phyloP scores from a whole-genome alignment of 1,139 yeast species.

The Pichia kudriavzevii region DNA sequence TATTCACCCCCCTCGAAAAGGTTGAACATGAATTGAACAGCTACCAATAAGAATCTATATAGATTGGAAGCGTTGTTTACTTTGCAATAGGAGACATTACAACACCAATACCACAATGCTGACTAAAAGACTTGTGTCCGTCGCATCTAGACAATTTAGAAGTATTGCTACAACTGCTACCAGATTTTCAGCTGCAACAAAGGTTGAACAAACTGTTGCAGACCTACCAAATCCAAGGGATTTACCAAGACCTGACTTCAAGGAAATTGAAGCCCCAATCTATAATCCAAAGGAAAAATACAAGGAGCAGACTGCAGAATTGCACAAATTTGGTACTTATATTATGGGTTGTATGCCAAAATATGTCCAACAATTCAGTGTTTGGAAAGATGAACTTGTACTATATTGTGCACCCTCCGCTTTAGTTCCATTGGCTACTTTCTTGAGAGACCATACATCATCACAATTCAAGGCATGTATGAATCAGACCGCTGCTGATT shows the following conservation, averaged over 20 bases:
- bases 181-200: constrained; percentile 10
- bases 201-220: constrained; percentile 16
- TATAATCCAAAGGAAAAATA: constrained; percentile 76
- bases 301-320: constrained; percentile 59
- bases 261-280: constrained; percentile 47
- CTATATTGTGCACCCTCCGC: constrained; percentile 73
- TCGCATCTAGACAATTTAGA: constrained; percentile 9
- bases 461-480: constrained; percentile 72
- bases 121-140: constrained; percentile 10
- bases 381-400: constrained; percentile 86
- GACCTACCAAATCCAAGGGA: constrained; percentile 28
- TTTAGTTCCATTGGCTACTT: constrained; percentile 59
- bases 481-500: constrained; percentile 85
- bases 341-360: constrained; percentile 75
- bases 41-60: too few species aligned
- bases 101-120: constrained; percentile 13
- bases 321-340: constrained; percentile 79
- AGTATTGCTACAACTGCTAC: constrained; percentile 7
- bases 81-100: too few species aligned
- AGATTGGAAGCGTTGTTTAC: too few species aligned
- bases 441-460: constrained; percentile 71
- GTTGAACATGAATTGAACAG: too few species aligned
- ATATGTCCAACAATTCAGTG: constrained; percentile 74
- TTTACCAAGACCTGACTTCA: constrained; percentile 26
- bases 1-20: too few species aligned